Evolutionary conservation across 164 flowering plant genomes (phyloP).

Genomic region (Vitis rupestris): DNA sequence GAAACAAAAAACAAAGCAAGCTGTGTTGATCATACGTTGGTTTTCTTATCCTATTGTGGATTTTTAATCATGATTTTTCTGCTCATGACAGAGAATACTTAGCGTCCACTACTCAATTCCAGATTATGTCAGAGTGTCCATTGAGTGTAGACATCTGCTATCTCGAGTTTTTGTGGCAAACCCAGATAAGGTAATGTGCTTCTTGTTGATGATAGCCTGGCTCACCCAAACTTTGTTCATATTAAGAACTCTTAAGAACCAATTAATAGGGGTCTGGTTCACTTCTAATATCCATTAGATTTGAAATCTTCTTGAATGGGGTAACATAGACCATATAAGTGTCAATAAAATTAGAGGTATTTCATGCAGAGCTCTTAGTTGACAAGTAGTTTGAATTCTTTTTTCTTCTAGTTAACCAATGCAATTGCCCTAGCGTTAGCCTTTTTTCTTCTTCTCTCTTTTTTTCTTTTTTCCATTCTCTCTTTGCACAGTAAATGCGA

Average conservation of each 20-base stretch:
- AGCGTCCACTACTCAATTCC: slow-evolving; percentile 76
- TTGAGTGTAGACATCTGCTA: slow-evolving; percentile 65
- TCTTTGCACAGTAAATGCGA: background rate
- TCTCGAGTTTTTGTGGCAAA: slow-evolving; percentile 73
- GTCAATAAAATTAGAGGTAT: too few relatives aligned
- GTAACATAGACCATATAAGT: too few relatives aligned
- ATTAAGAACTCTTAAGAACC: background rate
- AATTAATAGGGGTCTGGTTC: background rate
- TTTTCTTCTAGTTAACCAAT: background rate
- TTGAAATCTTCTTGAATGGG: background rate
- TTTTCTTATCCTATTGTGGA: background rate
- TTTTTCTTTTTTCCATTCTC: background rate
- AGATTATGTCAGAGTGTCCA: slow-evolving; percentile 69
- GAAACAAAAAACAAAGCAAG: too few relatives aligned
- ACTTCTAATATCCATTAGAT: background rate
- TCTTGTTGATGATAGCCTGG: background rate
- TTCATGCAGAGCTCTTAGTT: too few relatives aligned
- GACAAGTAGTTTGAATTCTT: too few relatives aligned
- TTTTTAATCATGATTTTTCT: background rate
- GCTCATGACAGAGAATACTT: slow-evolving; percentile 62
- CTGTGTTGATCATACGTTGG: background rate
- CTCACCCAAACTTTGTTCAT: background rate
- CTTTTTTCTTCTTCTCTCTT: background rate
- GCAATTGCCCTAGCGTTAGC: background rate
- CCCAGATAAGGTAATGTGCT: slow-evolving; percentile 61